Base-by-base conservation (phyloP, 176 grass and related monocot species). In the Rhynchospora tenuis region DNA sequence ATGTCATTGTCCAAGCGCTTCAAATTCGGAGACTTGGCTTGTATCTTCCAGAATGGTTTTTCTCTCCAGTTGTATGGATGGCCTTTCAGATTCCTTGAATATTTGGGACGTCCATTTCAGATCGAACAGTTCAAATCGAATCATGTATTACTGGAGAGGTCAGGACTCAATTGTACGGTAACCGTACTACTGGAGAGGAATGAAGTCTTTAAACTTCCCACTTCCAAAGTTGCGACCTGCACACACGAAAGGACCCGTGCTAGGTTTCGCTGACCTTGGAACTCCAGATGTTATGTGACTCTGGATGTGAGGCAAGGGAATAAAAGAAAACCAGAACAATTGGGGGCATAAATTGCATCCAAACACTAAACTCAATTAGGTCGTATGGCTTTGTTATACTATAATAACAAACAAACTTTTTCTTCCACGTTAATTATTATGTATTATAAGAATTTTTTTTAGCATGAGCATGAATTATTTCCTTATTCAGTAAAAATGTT, bases 1-100 rank as follows among this genome's bases (percentile, higher is more conserved):
- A 24, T 51, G 23, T 68, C 65, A n/a, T 69, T 27, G 13, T 5
- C 46, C 56, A 16, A 55, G 54, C 14, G 29, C 24, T 76, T 31
- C 44, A 75, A 75, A 75, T 51, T 73, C 8, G 73, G 48, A 51
- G 73, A 76, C 47, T 76, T 0, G 73, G 73, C 6, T 76, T 48
- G 73, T 8, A 29, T 55, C 46, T 28, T 75, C 19, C 46, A 52
- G 22, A 52, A 75, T 9, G 5, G 9, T 54, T 0, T 12, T 29
- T 10, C 24, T 76, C 73, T 76, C 24, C 23, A 29, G 24, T 76
- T 10, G 0, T 16, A 9, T 16, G 1, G 0, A 26, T 68, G 1
- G 5, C 0, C 0, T 12, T 15, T 51, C 11, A 14, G 24, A 3
- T 10, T n/a, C 7, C 7, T 23, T 7, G 0, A 29, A 54, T 5